These are phyloP conservation scores for Citrullus mucosospermus DNA, from an alignment of 306 rosid species.

Conservation along the genomic window DNA sequence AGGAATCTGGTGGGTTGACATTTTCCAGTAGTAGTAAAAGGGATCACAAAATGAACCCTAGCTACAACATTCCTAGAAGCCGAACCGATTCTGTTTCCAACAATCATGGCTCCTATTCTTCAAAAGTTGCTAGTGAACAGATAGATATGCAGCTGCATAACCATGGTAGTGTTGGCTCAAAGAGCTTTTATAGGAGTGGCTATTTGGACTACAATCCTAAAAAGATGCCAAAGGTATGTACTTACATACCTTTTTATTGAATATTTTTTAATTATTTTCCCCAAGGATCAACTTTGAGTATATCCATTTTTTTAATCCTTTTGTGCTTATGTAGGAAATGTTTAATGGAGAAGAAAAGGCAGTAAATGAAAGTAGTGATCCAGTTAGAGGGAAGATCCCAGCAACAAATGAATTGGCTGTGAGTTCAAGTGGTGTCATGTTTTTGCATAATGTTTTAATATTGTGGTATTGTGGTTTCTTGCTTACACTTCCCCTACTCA, in stretches of 20 bases:
- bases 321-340: conserved; percentile 36
- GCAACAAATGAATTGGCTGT: conserved; percentile 45
- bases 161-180: conserved; percentile 27
- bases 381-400: conserved; percentile 36
- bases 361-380: conserved; percentile 23
- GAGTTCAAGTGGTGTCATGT: conserved; percentile 27
- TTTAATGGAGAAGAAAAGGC: conserved; percentile 32
- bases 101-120: conserved; percentile 41
- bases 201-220: conserved; percentile 30
- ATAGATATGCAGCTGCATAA: conserved; percentile 19
- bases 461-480: conserved; percentile 12
- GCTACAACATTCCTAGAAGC: conserved; percentile 40
- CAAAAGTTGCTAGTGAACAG: conserved; percentile 31
- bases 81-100: conserved; percentile 40
- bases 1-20: conserved; percentile 40
- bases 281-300: background rate
- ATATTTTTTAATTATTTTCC: background rate
- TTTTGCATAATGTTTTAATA: background rate
- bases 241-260: conserved; percentile 1
- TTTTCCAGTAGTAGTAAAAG: conserved; percentile 32
- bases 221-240: conserved; percentile 31
- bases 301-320: conserved; percentile 1
- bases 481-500: conserved; percentile 13
- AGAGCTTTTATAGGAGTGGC: conserved; percentile 35
- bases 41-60: conserved; percentile 33